phyloP scores from a whole-genome alignment of 2,329 filamentous ascomycete species.

The Chaetomiaceae sp. region DNA sequence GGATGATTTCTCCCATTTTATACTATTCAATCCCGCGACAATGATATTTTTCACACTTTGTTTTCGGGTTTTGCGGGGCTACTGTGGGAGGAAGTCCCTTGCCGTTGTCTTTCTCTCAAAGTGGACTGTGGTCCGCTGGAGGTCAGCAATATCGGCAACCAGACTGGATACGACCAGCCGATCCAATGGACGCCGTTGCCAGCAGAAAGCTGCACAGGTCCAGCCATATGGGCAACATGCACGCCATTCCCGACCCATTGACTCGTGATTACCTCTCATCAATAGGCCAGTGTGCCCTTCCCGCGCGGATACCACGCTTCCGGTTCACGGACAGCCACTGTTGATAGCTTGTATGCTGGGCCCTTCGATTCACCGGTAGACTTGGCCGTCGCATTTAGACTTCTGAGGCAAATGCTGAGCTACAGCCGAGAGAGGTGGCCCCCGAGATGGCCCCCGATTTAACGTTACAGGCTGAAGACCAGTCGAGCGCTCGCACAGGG shows the following conservation, averaged over 20 bases:
- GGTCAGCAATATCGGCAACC: constrained; percentile 16
- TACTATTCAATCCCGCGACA: neutral
- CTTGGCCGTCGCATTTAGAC: neutral
- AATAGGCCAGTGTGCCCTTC: constrained; percentile 9
- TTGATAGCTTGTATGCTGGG: neutral
- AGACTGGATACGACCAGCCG: constrained; percentile 4
- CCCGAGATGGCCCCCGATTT: constrained; percentile 10
- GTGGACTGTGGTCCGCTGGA: neutral
- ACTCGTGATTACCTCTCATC: constrained; percentile 4
- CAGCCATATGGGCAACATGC: neutral
- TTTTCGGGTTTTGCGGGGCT: too few relatives aligned
- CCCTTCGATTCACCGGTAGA: neutral
- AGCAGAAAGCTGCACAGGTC: neutral
- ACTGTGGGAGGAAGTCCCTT: neutral
- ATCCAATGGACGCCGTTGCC: neutral
- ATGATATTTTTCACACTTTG: neutral
- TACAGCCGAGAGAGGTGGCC: constrained; percentile 17
- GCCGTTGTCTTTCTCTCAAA: neutral
- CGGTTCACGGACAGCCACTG: constrained; percentile 14
- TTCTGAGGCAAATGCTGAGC: constrained; percentile 8
- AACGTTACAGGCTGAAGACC: constrained; percentile 20
- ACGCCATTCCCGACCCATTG: neutral
- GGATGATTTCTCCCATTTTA: too few relatives aligned
- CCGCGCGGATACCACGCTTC: constrained; percentile 24
- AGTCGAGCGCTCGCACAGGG: constrained; percentile 4